Percentiles rank a stretch among this genome's conserved stretches.
Conservation (phyloP, 768 basidiomycete genomes). For the Piloderma croceum region DNA sequence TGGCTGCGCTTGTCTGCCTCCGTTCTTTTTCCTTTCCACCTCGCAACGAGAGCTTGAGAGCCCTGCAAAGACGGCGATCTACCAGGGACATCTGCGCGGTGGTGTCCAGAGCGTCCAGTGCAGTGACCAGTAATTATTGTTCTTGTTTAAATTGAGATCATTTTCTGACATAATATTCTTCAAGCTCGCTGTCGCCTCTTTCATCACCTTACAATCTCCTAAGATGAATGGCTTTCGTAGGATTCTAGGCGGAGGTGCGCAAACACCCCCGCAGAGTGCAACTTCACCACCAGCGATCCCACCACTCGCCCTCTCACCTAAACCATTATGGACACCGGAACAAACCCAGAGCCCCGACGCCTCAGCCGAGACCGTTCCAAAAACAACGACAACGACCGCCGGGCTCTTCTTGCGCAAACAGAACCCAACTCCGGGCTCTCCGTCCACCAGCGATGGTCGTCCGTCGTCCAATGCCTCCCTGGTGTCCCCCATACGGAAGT, state of each 20-base stretch:
- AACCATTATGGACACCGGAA: constrained; percentile 44
- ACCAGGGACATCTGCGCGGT: too few species aligned
- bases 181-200: too few species aligned
- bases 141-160: too few species aligned
- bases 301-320: constrained; percentile 23
- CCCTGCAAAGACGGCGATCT: too few species aligned
- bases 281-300: constrained; percentile 14
- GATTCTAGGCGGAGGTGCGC: constrained; percentile 44
- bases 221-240: constrained; percentile 73
- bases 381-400: constrained; percentile 36
- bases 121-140: too few species aligned
- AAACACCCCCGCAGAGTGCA: constrained; percentile 25
- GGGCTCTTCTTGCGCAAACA: constrained; percentile 52
- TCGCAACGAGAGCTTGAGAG: too few species aligned
- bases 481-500: constrained; percentile 21
- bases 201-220: too few species aligned
- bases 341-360: constrained; percentile 23
- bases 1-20: too few species aligned
- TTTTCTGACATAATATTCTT: too few species aligned
- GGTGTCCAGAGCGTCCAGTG: too few species aligned
- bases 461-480: constrained; percentile 19
- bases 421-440: constrained; percentile 23
- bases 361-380: constrained; percentile 20
- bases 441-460: constrained; percentile 21
- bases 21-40: too few species aligned